These are phyloP conservation scores for Lathyrus aphaca DNA, from an alignment of 306 rosid species.

Conservation along the genomic window DNA sequence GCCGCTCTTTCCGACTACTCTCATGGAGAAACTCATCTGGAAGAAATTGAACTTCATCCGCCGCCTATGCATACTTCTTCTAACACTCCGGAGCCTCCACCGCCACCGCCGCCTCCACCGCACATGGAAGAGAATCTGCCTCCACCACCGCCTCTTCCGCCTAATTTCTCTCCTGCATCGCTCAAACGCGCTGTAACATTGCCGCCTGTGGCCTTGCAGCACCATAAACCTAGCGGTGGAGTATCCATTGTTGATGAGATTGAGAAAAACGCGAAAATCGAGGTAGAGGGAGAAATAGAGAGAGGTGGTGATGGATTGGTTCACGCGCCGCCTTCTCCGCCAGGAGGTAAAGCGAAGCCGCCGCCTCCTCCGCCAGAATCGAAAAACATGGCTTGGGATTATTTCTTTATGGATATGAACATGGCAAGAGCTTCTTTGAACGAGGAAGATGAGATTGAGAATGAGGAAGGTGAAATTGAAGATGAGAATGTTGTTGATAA, in stretches of 20 bases:
- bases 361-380: constrained; percentile 72
- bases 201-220: constrained; percentile 64
- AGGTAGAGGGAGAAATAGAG: constrained; percentile 27
- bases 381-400: constrained; percentile 79
- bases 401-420: constrained; percentile 60
- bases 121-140: constrained; percentile 51
- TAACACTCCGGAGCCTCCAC: constrained; percentile 58
- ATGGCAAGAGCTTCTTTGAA: constrained; percentile 60
- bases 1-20: constrained; percentile 84
- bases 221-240: neutral
- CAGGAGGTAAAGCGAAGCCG: constrained; percentile 54
- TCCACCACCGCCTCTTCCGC: constrained; percentile 77
- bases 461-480: constrained; percentile 42
- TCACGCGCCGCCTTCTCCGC: constrained; percentile 36
- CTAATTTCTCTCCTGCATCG: constrained; percentile 62
- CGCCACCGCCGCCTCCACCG: constrained; percentile 69
- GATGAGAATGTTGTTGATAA: constrained; percentile 34
- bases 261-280: constrained; percentile 30
- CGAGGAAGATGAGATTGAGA: constrained; percentile 47
- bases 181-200: constrained; percentile 65
- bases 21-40: constrained; percentile 66
- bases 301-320: constrained; percentile 33
- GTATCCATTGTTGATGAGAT: constrained; percentile 56
- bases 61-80: constrained; percentile 52
- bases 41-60: constrained; percentile 43